These are phyloP conservation scores for Kodamaea kaohsiungensis DNA, from an alignment of 805 yeast species.

Conservation along the genomic window DNA sequence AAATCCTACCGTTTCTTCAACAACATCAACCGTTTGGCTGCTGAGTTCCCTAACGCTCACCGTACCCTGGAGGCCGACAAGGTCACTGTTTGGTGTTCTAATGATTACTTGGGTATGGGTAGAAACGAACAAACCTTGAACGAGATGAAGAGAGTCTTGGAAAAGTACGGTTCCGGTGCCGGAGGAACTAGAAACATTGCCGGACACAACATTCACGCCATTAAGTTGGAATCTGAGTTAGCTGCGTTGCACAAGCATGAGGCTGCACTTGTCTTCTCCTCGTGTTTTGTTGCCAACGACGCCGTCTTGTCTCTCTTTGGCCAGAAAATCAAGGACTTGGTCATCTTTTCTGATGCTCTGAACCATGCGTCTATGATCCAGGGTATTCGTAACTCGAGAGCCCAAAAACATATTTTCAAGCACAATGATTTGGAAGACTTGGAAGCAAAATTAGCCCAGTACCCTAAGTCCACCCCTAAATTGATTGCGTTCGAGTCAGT, in stretches of 20 bases:
- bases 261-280: slow-evolving; percentile 91
- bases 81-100: slow-evolving; percentile 99
- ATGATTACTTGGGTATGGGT: slow-evolving; percentile 96
- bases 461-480: slow-evolving; percentile 88
- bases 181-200: slow-evolving; percentile 99
- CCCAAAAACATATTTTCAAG: slow-evolving; percentile 84
- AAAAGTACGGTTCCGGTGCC: slow-evolving; percentile 95
- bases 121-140: slow-evolving; percentile 69
- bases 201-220: slow-evolving; percentile 92
- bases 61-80: slow-evolving; percentile 70
- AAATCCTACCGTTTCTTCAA: slow-evolving; percentile 95
- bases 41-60: slow-evolving; percentile 93
- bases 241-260: slow-evolving; percentile 94
- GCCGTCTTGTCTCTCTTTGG: slow-evolving; percentile 91
- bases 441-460: slow-evolving; percentile 72
- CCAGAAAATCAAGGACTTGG: slow-evolving; percentile 84
- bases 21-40: slow-evolving; percentile 93
- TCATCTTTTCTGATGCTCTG: slow-evolving; percentile 87
- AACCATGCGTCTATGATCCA: slow-evolving; percentile 98
- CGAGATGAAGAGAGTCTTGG: slow-evolving; percentile 77
- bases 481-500: slow-evolving; percentile 96
- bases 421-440: slow-evolving; percentile 87
- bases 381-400: slow-evolving; percentile 89
- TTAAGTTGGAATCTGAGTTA: slow-evolving; percentile 77
- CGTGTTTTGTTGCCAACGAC: slow-evolving; percentile 97